These are phyloP conservation scores for Cyclostephanos tholiformis DNA, from an alignment of 108 stramenopile genomes.

Conservation along the genomic window DNA sequence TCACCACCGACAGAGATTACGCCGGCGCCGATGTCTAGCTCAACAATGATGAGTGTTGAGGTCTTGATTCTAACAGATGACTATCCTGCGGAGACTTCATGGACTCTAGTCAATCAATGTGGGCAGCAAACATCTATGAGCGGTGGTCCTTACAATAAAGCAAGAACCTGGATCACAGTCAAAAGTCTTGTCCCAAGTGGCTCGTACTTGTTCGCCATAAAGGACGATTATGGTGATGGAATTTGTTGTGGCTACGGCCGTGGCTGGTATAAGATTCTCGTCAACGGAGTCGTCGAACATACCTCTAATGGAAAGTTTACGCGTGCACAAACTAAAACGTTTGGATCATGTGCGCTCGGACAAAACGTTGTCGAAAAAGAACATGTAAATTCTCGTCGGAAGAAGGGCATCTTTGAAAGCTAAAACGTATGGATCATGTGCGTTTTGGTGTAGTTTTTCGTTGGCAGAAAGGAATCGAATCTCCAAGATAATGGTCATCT, in stretches of 20 bases:
- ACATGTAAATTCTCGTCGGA: no score
- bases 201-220: slow-evolving; percentile 18
- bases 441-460: no score
- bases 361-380: no score
- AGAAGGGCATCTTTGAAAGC: no score
- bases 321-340: slow-evolving; percentile 9
- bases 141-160: no score
- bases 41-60: neutral
- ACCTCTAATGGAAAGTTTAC: slow-evolving; percentile 24
- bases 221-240: slow-evolving; percentile 34
- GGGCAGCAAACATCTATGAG: no score
- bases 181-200: neutral
- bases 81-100: slow-evolving; percentile 7
- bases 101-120: slow-evolving; percentile 11
- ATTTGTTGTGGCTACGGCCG: slow-evolving; percentile 37
- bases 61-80: neutral
- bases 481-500: no score
- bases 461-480: no score
- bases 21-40: neutral
- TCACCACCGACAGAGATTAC: neutral
- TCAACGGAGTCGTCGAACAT: slow-evolving; percentile 8
- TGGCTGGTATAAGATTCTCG: slow-evolving; percentile 18
- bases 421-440: no score
- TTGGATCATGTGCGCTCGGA: neutral
- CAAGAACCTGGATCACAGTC: neutral